Evolutionary conservation across 495 filamentous ascomycete genomes (phyloP).

Genomic region (Penicillium pancosmium): DNA sequence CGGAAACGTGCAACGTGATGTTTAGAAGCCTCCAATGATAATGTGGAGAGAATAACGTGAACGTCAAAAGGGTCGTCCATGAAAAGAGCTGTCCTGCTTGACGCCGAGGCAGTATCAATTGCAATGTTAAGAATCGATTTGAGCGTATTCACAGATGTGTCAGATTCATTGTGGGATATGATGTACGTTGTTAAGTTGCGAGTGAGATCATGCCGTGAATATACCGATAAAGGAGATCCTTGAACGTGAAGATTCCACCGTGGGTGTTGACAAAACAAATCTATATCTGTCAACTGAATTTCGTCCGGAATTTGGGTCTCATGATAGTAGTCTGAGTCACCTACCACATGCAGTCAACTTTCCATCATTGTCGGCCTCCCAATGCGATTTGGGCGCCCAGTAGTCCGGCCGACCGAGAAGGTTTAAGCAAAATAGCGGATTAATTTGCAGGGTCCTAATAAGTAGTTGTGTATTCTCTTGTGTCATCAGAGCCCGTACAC

Average conservation of each 20-base stretch:
- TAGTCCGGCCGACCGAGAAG: conserved; percentile 8
- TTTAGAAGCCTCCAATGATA: conserved; percentile 19
- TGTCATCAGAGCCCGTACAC: conserved; percentile 11
- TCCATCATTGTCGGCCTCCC: conserved; percentile 10
- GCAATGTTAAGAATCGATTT: conserved; percentile 16
- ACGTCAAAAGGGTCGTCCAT: conserved; percentile 19
- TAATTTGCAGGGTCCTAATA: conserved; percentile 7
- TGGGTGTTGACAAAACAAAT: conserved; percentile 20
- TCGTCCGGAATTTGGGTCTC: neutral
- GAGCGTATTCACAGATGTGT: conserved; percentile 13
- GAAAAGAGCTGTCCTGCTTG: conserved; percentile 7
- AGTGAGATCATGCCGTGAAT: conserved; percentile 15
- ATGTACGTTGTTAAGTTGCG: conserved; percentile 15
- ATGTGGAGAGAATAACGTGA: conserved; percentile 16
- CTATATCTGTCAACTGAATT: neutral
- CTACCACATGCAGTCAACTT: conserved; percentile 12
- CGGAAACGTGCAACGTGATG: conserved; percentile 18
- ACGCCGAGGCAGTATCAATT: conserved; percentile 2
- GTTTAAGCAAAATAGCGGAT: conserved; percentile 9
- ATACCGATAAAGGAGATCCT: conserved; percentile 15
- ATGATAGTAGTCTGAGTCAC: neutral
- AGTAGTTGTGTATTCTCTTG: conserved; percentile 8
- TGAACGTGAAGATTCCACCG: conserved; percentile 19
- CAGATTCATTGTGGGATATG: conserved; percentile 14
- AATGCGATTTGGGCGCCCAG: conserved; percentile 10